A percentile compares a stretch with the other conserved stretches of the same genome.
phyloP scores from a whole-genome alignment of 108 stramenopile species.

The Hondaea fermentalgiana region DNA sequence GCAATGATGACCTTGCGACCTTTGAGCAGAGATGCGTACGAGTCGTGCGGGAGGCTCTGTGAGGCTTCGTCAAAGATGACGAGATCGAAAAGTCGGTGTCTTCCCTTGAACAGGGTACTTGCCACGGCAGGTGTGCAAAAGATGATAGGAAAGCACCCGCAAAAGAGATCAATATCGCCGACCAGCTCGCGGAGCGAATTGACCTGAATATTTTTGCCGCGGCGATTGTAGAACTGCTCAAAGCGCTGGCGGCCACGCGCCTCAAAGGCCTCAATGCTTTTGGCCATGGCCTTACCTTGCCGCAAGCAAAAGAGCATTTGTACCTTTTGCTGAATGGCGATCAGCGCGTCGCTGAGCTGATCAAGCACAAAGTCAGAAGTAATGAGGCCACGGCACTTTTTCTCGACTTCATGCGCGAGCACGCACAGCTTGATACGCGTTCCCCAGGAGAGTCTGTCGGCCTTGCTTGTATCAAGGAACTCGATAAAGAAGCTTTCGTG shows the following conservation, averaged over 20 bases:
- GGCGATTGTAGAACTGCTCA: background rate
- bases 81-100: background rate
- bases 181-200: constrained; percentile 6
- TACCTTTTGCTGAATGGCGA: background rate
- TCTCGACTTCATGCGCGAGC: background rate
- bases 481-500: background rate
- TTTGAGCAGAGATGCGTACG: background rate
- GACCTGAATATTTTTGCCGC: background rate
- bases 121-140: background rate
- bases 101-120: background rate
- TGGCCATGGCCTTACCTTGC: background rate
- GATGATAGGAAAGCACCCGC: background rate
- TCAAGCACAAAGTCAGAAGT: background rate
- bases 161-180: background rate
- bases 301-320: background rate
- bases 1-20: background rate
- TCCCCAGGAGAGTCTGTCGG: background rate
- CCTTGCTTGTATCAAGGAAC: background rate
- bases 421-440: background rate
- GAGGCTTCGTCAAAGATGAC: constrained; percentile 15
- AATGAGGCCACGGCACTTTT: background rate
- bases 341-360: background rate
- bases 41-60: background rate
- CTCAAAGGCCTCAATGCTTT: background rate
- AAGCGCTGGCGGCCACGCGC: background rate